Conservation (phyloP, 495 filamentous ascomycete genomes). For the Massariosphaeria phaeospora region DNA sequence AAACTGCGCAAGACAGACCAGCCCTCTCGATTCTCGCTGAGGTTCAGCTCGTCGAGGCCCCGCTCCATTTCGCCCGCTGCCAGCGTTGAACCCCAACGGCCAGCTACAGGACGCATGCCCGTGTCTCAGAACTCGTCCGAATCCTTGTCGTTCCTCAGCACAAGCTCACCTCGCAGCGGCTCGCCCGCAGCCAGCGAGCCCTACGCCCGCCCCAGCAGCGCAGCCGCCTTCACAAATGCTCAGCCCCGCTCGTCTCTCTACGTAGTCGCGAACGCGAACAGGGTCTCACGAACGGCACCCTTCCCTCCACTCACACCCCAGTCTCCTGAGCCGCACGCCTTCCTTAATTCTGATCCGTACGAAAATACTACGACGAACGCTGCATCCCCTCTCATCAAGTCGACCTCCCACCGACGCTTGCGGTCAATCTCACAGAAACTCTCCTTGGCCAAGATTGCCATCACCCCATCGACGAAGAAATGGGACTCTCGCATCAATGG, state of each 20-base stretch:
- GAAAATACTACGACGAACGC: slow-evolving; percentile 16
- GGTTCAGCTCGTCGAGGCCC: slow-evolving; percentile 5
- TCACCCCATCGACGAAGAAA: slow-evolving; percentile 27
- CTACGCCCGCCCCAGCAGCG: slow-evolving; percentile 4
- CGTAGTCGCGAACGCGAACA: neutral
- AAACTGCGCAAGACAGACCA: slow-evolving; percentile 11
- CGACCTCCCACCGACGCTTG: slow-evolving; percentile 26
- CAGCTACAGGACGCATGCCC: slow-evolving; percentile 1
- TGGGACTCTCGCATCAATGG: slow-evolving; percentile 28
- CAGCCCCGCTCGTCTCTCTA: slow-evolving; percentile 19
- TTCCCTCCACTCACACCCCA: slow-evolving; percentile 22
- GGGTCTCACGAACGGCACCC: neutral
- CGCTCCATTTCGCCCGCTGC: slow-evolving; percentile 16
- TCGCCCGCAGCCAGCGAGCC: slow-evolving; percentile 6
- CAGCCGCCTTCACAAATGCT: neutral
- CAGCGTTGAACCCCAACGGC: slow-evolving; percentile 4
- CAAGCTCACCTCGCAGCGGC: slow-evolving; percentile 13
- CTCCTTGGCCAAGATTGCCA: slow-evolving; percentile 31
- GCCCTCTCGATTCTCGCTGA: slow-evolving; percentile 17
- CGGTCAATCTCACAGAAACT: slow-evolving; percentile 27
- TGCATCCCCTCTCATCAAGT: slow-evolving; percentile 28
- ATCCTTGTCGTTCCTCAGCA: slow-evolving; percentile 6
- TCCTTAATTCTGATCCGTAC: slow-evolving; percentile 32
- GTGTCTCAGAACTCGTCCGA: slow-evolving; percentile 10
- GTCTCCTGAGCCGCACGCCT: slow-evolving; percentile 22